phyloP scores from a whole-genome alignment of 2,329 filamentous ascomycete species.

The Aspergillus novofumigatus region DNA sequence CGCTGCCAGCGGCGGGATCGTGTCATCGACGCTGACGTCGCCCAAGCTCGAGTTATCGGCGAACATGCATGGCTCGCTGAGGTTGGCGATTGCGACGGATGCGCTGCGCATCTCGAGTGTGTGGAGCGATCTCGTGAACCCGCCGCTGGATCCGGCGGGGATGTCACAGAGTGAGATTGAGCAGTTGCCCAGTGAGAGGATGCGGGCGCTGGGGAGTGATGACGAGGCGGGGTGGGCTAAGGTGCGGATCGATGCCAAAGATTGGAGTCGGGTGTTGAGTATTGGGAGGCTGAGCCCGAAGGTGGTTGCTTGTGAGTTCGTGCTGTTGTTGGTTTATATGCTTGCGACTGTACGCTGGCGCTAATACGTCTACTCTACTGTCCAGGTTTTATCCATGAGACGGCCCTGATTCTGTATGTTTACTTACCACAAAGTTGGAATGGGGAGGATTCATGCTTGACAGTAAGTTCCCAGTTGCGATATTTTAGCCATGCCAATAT shows the following conservation, averaged over 20 bases:
- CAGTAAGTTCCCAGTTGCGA: constrained; percentile 29
- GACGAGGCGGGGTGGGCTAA: constrained; percentile 83
- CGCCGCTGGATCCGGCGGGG: constrained; percentile 75
- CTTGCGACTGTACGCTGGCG: not conserved
- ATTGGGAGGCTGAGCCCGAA: constrained; percentile 83
- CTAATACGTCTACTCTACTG: constrained; percentile 1
- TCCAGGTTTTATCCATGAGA: constrained; percentile 43
- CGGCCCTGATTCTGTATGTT: constrained; percentile 44
- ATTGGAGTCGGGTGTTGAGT: constrained; percentile 92
- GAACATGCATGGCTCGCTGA: constrained; percentile 89
- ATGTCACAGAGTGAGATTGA: constrained; percentile 62
- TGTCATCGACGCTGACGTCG: constrained; percentile 16
- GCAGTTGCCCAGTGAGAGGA: constrained; percentile 76
- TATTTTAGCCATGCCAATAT: not conserved
- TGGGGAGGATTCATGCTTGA: constrained; percentile 44
- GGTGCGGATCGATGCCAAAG: constrained; percentile 85
- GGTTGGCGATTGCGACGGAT: constrained; percentile 76
- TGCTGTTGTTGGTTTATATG: not conserved
- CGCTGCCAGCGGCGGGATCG: constrained; percentile 28
- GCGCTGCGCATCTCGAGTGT: constrained; percentile 77
- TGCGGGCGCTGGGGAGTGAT: constrained; percentile 60
- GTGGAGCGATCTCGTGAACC: constrained; percentile 84
- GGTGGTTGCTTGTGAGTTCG: constrained; percentile 78
- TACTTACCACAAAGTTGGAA: constrained; percentile 41
- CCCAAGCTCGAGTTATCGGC: constrained; percentile 80